These are phyloP conservation scores for Claviceps humidiphila DNA, from an alignment of 2,329 filamentous ascomycete species.

Conservation along the genomic window DNA sequence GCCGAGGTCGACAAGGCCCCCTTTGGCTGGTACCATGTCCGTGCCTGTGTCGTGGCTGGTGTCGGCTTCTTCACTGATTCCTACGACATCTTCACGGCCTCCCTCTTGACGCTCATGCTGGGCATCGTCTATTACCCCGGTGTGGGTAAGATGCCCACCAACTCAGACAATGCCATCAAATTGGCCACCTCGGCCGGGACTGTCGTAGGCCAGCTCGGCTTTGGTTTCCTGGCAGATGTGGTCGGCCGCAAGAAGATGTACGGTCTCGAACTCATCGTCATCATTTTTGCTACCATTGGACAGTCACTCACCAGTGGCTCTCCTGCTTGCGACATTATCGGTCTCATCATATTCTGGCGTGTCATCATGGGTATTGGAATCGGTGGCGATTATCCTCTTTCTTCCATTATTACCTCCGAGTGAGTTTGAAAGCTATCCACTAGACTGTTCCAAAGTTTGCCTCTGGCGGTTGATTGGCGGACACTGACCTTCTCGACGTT, in stretches of 20 bases:
- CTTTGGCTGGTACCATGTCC: slow-evolving; percentile 75
- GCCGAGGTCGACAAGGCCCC: slow-evolving; percentile 71
- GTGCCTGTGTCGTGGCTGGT: slow-evolving; percentile 64
- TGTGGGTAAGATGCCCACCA: slow-evolving; percentile 46
- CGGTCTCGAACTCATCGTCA: slow-evolving; percentile 66
- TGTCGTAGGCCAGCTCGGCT: slow-evolving; percentile 68
- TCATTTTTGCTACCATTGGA: slow-evolving; percentile 65
- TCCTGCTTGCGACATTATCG: slow-evolving; percentile 47
- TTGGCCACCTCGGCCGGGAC: slow-evolving; percentile 73
- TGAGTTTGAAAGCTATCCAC: slow-evolving; percentile 23
- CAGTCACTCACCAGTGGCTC: slow-evolving; percentile 55
- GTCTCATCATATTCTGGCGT: slow-evolving; percentile 68
- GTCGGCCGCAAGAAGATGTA: slow-evolving; percentile 62
- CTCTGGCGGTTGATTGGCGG: neutral
- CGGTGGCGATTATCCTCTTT: slow-evolving; percentile 59
- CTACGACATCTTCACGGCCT: slow-evolving; percentile 71
- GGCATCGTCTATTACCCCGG: slow-evolving; percentile 62
- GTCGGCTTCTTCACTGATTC: slow-evolving; percentile 85
- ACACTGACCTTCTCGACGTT: neutral
- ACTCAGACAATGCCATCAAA: slow-evolving; percentile 71
- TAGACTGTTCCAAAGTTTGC: neutral
- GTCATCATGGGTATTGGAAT: slow-evolving; percentile 48
- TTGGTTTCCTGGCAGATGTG: slow-evolving; percentile 65
- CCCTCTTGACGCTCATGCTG: slow-evolving; percentile 60
- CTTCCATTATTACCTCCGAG: slow-evolving; percentile 74